These are phyloP conservation scores for Hymenoscyphus fraxineus DNA, from an alignment of 2,329 filamentous ascomycete genomes.

Conservation along the genomic window DNA sequence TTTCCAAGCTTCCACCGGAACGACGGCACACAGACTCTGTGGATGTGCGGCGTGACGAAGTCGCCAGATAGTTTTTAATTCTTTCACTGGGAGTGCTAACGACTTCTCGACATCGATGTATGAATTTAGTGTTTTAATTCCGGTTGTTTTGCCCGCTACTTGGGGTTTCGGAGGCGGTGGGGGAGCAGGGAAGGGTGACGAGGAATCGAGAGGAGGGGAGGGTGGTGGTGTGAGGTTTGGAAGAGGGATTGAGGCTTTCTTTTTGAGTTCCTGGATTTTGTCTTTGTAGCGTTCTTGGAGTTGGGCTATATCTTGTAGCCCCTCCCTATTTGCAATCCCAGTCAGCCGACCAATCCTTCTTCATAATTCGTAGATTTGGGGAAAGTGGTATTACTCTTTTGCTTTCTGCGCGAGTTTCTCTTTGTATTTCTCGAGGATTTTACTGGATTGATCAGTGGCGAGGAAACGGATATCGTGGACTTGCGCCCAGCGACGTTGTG, in stretches of 20 bases:
- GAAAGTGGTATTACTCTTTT: constrained; percentile 46
- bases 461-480: constrained; percentile 91
- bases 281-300: constrained; percentile 81
- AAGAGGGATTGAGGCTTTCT: constrained; percentile 56
- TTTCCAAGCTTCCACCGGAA: constrained; percentile 70
- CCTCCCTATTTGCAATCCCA: constrained; percentile 42
- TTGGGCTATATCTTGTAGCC: constrained; percentile 66
- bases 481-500: constrained; percentile 81
- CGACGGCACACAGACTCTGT: constrained; percentile 76
- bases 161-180: constrained; percentile 30
- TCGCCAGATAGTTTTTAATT: constrained; percentile 87
- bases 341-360: background rate
- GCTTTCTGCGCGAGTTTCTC: constrained; percentile 83
- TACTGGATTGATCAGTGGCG: constrained; percentile 67
- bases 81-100: constrained; percentile 66
- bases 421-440: constrained; percentile 79
- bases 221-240: constrained; percentile 35
- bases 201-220: constrained; percentile 34
- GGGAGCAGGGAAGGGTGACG: constrained; percentile 34
- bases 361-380: background rate
- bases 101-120: constrained; percentile 80
- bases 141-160: constrained; percentile 18
- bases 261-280: constrained; percentile 70
- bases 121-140: constrained; percentile 56
- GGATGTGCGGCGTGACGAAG: constrained; percentile 73